A percentile compares a stretch with the other conserved stretches of the same genome.
phyloP scores from a whole-genome alignment of 2,329 filamentous ascomycete species.

The Penicillium sp. region DNA sequence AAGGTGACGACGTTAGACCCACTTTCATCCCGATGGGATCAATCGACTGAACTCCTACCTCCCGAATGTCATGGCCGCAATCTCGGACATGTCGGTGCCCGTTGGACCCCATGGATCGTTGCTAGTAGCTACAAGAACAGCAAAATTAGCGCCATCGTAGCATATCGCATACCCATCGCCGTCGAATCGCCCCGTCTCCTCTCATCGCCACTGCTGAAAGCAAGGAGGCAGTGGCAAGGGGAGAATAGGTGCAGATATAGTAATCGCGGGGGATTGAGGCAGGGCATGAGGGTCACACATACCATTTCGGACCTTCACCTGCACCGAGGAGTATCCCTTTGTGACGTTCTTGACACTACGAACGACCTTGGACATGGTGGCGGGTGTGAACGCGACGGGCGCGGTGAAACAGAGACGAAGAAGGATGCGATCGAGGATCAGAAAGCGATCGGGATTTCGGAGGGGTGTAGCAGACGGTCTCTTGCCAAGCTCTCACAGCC shows the following conservation, averaged over 20 bases:
- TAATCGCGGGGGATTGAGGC: neutral
- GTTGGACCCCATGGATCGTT: constrained; percentile 99
- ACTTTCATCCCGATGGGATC: neutral
- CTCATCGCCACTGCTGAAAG: neutral
- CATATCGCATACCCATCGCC: constrained; percentile 4
- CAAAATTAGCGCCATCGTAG: constrained; percentile 20
- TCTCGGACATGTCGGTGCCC: constrained; percentile 97
- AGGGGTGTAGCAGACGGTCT: constrained; percentile 12
- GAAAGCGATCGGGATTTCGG: constrained; percentile 17
- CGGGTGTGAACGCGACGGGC: constrained; percentile 22
- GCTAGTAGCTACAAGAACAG: constrained; percentile 74
- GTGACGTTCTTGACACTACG: constrained; percentile 99
- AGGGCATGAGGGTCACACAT: constrained; percentile 40
- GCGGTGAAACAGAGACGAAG: constrained; percentile 10
- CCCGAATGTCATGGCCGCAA: constrained; percentile 96
- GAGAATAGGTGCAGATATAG: neutral
- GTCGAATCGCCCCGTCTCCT: neutral
- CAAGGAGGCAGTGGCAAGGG: constrained; percentile 12
- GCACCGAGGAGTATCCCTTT: constrained; percentile 94
- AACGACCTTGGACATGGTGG: constrained; percentile 89
- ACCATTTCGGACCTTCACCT: constrained; percentile 99
- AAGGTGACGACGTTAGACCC: constrained; percentile 16
- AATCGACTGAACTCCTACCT: constrained; percentile 65
- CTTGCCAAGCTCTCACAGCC: constrained; percentile 31
- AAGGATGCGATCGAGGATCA: constrained; percentile 9